A percentile compares a stretch with the other conserved stretches of the same genome.
Evolutionary conservation across 768 basidiomycete genomes (phyloP).

Genomic region (Psilocybe cyanescens): DNA sequence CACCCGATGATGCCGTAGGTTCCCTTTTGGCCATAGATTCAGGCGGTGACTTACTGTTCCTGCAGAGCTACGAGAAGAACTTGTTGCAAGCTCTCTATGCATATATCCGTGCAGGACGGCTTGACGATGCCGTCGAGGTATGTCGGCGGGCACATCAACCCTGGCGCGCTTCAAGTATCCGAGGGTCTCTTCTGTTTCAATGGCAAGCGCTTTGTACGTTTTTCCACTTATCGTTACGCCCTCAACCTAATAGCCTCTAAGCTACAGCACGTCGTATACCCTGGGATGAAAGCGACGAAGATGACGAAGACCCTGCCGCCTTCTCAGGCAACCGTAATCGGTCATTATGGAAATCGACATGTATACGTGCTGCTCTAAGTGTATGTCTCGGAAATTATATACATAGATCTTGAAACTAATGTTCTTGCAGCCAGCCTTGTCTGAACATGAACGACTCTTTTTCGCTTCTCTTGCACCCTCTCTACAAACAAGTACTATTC

Average conservation of each 20-base stretch:
- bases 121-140: constrained; percentile 83
- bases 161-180: constrained; percentile 90
- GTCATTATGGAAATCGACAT: constrained; percentile 87
- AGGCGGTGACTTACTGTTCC: background rate
- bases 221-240: background rate
- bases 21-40: background rate
- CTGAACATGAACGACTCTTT: constrained; percentile 78
- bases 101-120: constrained; percentile 80
- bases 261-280: constrained; percentile 43
- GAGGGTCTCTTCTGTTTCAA: constrained; percentile 78
- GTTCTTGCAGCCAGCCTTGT: constrained; percentile 53
- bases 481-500: constrained; percentile 62
- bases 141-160: constrained; percentile 85
- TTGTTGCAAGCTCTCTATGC: constrained; percentile 79
- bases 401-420: background rate
- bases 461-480: constrained; percentile 86
- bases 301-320: constrained; percentile 51
- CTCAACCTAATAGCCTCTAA: background rate
- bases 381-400: constrained; percentile 41
- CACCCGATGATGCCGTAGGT: constrained; percentile 79
- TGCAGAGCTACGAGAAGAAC: constrained; percentile 79
- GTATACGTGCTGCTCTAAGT: constrained; percentile 77
- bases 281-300: constrained; percentile 42
- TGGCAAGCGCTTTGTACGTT: constrained; percentile 74
- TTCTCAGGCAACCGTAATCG: constrained; percentile 81